A percentile compares a stretch with the other conserved stretches of the same genome.
These are phyloP conservation scores for Blastocystis hominis DNA, from an alignment of 352 stramenopile species.

Conservation along the genomic window DNA sequence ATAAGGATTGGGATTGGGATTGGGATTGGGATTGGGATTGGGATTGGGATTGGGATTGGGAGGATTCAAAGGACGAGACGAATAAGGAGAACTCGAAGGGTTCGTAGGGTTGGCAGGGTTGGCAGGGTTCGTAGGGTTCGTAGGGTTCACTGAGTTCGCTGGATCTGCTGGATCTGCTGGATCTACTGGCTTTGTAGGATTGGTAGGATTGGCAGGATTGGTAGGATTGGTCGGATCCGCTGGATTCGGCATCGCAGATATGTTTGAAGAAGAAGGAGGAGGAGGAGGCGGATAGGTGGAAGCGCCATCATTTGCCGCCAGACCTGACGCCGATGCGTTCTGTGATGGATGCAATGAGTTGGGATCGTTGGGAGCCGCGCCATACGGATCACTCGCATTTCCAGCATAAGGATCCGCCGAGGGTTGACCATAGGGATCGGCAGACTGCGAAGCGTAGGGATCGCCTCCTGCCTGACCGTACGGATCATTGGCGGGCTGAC, in stretches of 20 bases:
- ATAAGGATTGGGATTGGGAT: not conserved
- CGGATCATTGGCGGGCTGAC: not conserved
- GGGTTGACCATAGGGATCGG: not conserved
- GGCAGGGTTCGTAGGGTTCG: not conserved
- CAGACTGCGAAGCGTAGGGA: not conserved
- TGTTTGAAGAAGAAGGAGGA: not conserved
- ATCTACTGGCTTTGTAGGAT: not conserved
- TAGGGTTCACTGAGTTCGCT: too few relatives aligned
- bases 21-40: not conserved
- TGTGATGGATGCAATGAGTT: not conserved
- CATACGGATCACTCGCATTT: not conserved
- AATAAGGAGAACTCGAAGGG: not conserved
- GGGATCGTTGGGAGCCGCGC: not conserved
- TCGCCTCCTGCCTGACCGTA: not conserved
- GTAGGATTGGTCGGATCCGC: not conserved
- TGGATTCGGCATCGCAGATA: not conserved
- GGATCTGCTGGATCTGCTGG: too few relatives aligned
- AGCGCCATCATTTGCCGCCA: not conserved
- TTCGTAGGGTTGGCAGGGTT: not conserved
- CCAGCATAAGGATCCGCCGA: not conserved
- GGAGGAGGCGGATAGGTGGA: not conserved
- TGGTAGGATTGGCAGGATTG: not conserved
- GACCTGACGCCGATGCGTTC: not conserved
- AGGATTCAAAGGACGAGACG: not conserved
- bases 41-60: not conserved